A percentile compares a stretch with the other conserved stretches of the same genome.
Conservation (phyloP, 164 flowering plant genomes). For the Echeveria elegans region DNA sequence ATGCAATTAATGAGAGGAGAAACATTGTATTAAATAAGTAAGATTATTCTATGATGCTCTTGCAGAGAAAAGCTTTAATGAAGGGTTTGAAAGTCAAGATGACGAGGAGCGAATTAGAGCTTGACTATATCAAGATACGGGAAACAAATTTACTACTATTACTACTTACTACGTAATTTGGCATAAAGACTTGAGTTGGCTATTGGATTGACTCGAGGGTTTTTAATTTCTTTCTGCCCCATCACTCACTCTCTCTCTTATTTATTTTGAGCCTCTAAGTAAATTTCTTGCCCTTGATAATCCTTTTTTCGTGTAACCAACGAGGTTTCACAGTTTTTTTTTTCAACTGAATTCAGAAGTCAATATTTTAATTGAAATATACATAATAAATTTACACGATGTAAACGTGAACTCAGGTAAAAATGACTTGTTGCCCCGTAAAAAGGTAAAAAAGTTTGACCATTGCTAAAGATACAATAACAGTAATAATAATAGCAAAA, state of each 20-base stretch:
- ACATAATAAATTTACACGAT: background rate
- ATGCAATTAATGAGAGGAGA: slow-evolving; percentile 29
- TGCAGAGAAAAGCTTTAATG: slow-evolving; percentile 27
- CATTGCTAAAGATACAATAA: background rate
- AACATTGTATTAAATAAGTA: slow-evolving; percentile 16
- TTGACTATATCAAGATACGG: slow-evolving; percentile 23
- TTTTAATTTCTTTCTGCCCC: slow-evolving; percentile 16
- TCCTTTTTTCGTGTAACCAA: background rate
- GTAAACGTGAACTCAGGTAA: background rate
- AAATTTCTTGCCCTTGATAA: background rate
- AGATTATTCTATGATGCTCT: slow-evolving; percentile 38
- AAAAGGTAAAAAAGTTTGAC: background rate
- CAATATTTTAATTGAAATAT: background rate
- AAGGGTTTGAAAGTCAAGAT: slow-evolving; percentile 47
- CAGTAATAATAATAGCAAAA: too few species aligned
- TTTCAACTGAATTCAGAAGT: background rate
- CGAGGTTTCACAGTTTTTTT: background rate
- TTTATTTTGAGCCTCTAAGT: background rate
- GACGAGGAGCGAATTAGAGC: slow-evolving; percentile 8
- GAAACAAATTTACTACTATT: slow-evolving; percentile 31
- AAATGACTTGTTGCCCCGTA: background rate
- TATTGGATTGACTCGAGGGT: slow-evolving; percentile 74
- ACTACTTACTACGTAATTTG: slow-evolving; percentile 20
- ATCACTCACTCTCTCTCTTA: slow-evolving; percentile 6
- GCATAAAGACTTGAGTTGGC: slow-evolving; percentile 12